Evolutionary conservation across 2,329 filamentous ascomycete genomes (phyloP).

Genomic region (Helminthosporium solani): DNA sequence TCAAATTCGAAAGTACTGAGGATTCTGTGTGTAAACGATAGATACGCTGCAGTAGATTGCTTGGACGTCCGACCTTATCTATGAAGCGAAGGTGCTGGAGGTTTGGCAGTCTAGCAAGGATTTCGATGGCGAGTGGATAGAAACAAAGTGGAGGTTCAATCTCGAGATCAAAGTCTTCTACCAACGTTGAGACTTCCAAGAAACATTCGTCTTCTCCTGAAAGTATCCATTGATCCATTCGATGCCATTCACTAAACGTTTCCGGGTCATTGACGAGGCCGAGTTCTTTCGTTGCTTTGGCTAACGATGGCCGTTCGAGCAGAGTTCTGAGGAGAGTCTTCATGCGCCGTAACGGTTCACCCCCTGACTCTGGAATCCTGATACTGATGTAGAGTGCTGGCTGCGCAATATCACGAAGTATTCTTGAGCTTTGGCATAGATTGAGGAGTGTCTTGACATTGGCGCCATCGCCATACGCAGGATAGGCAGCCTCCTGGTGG

Average conservation of each 20-base stretch:
- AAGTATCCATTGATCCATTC: background rate
- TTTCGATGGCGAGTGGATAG: background rate
- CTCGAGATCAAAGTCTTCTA: background rate
- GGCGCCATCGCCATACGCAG: background rate
- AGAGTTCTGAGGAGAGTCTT: slow-evolving; percentile 8
- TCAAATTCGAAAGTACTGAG: slow-evolving; percentile 4
- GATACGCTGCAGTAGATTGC: slow-evolving; percentile 3
- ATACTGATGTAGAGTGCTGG: slow-evolving; percentile 11
- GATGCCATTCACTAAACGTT: too few species aligned
- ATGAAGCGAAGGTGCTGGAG: background rate
- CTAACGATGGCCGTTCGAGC: slow-evolving; percentile 5
- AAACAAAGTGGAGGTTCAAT: background rate
- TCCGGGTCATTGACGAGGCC: background rate
- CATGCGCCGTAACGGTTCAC: slow-evolving; percentile 1
- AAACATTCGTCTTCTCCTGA: background rate
- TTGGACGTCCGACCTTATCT: background rate
- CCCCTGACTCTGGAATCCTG: background rate
- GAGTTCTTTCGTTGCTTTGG: slow-evolving; percentile 5
- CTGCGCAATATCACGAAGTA: slow-evolving; percentile 5
- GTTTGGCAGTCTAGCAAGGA: background rate
- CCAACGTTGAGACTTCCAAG: background rate
- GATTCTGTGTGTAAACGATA: slow-evolving; percentile 4
- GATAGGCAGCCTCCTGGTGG: slow-evolving; percentile 1
- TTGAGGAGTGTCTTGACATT: slow-evolving; percentile 3
- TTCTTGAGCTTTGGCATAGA: slow-evolving; percentile 7